Evolutionary conservation across 2,329 filamentous ascomycete genomes (phyloP).

Genomic region (Ophiocordyceps camponoti-rufipedis): DNA sequence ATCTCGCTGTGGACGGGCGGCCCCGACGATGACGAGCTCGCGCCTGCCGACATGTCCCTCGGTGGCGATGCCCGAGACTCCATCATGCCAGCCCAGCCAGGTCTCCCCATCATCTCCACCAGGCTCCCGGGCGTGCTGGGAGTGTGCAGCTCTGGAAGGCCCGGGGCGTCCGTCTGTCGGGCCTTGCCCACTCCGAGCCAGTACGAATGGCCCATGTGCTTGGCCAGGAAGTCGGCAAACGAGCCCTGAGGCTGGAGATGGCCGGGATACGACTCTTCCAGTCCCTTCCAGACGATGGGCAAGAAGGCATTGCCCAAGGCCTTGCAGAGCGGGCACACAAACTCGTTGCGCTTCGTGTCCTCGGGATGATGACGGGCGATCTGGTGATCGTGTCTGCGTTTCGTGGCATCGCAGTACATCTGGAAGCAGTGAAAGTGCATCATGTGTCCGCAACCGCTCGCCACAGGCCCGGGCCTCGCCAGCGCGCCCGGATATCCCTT

Average conservation of each 20-base stretch:
- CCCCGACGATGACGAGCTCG: slow-evolving; percentile 6
- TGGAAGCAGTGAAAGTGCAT: slow-evolving; percentile 98
- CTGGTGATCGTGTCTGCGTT: slow-evolving; percentile 71
- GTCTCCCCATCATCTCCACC: slow-evolving; percentile 18
- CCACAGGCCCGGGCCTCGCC: slow-evolving; percentile 57
- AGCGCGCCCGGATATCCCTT: slow-evolving; percentile 66
- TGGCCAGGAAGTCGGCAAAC: slow-evolving; percentile 53
- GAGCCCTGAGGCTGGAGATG: slow-evolving; percentile 39
- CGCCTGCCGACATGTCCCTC: slow-evolving; percentile 22
- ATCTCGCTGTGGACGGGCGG: slow-evolving; percentile 8
- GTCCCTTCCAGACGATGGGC: slow-evolving; percentile 86
- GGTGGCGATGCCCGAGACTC: slow-evolving; percentile 9
- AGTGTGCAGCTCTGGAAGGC: slow-evolving; percentile 12
- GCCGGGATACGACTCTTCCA: slow-evolving; percentile 68
- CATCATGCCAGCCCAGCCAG: slow-evolving; percentile 22
- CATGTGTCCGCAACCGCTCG: slow-evolving; percentile 87
- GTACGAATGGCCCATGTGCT: slow-evolving; percentile 30
- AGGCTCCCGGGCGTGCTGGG: slow-evolving; percentile 20
- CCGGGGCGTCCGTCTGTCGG: slow-evolving; percentile 13
- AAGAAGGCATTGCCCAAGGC: slow-evolving; percentile 89
- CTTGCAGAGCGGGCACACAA: slow-evolving; percentile 93
- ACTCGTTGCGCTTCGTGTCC: slow-evolving; percentile 60
- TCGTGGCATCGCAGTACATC: slow-evolving; percentile 69
- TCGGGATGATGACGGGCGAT: slow-evolving; percentile 92
- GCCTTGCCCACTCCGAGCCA: slow-evolving; percentile 22